Base-by-base conservation (phyloP, 2,329 filamentous ascomycete genomes). In the Aspergillus fumigatus region DNA sequence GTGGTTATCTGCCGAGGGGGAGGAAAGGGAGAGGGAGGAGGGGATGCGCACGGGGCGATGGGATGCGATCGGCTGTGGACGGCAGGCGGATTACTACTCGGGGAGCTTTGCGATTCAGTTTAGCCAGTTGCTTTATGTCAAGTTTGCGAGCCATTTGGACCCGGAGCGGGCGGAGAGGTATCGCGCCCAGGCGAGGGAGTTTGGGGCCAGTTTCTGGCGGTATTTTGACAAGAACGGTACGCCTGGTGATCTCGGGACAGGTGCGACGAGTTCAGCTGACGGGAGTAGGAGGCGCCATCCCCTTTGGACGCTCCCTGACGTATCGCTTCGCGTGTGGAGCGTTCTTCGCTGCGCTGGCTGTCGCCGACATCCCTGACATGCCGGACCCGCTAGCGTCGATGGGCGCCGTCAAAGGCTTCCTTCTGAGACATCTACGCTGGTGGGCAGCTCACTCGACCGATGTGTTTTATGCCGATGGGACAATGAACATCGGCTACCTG, bases 61-160 rank as follows among this genome's bases (percentile, higher is more conserved):
- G 5, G 55, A 57, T 41, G 1, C 4, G 17, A 27, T 48, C 26
- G 52, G 53, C 10, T 25, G 48, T 45, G 56, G 52, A 6, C 3
- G 55, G n/a, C 56, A 62, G 48, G 55, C 52, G n/a, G 60, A 62
- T 50, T 62, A 62, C 53, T 62, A 62, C 48, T 62, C 60, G 1
- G 60, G 60, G 19, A 62, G 60, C 17, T 62, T 62, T 52, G 60
- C 60, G 35, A 62, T 62, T 19, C 60, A 62, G 52, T 62, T 61
- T 48, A 60, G 59, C n/a, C 60, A 60, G 54, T 50, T 61, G 41
- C 45, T 62, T 21, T 62, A 58, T 54, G 56, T 48, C 3, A 61
- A 48, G 26, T 60, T 48, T 48, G 35, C 56, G 48, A 50, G 38
- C n/a, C 40, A 27, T 17, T 32, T 58, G 25, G 52, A 60, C 23